phyloP scores from a whole-genome alignment of 129 eudicot species.

The Tagetes patula region DNA sequence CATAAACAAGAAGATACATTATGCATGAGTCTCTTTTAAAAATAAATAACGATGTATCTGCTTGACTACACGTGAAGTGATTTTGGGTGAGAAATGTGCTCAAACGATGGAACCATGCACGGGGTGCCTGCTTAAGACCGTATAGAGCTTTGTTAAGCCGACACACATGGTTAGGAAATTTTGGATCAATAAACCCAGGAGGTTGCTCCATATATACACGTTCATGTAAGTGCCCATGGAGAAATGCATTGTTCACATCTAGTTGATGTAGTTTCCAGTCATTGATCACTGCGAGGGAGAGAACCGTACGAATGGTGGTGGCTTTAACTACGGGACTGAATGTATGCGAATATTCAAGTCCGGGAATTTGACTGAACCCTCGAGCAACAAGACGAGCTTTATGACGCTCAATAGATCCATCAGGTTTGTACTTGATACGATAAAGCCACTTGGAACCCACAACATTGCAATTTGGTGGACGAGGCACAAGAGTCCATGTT shows the following conservation, averaged over 20 bases:
- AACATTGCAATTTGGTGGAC: no score
- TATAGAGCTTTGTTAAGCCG: background rate
- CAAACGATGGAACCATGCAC: background rate
- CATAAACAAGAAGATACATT: no score
- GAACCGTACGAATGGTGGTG: background rate
- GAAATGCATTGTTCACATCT: background rate
- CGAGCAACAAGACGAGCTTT: background rate
- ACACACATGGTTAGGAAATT: background rate
- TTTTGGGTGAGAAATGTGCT: background rate
- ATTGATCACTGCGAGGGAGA: background rate
- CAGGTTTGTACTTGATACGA: background rate
- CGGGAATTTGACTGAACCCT: background rate
- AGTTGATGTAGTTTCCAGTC: background rate
- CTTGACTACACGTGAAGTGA: no score
- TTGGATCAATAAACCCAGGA: background rate
- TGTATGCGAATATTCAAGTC: background rate
- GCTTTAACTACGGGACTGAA: background rate
- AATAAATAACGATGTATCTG: no score
- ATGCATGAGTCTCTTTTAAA: no score
- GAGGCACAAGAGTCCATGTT: no score
- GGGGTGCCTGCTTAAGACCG: background rate
- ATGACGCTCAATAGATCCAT: background rate
- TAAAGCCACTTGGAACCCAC: no score
- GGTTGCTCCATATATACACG: background rate
- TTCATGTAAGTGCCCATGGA: background rate